A percentile compares a stretch with the other conserved stretches of the same genome.
phyloP scores from a whole-genome alignment of 768 basidiomycete genomes.

The Kwoniella newhampshirensis region DNA sequence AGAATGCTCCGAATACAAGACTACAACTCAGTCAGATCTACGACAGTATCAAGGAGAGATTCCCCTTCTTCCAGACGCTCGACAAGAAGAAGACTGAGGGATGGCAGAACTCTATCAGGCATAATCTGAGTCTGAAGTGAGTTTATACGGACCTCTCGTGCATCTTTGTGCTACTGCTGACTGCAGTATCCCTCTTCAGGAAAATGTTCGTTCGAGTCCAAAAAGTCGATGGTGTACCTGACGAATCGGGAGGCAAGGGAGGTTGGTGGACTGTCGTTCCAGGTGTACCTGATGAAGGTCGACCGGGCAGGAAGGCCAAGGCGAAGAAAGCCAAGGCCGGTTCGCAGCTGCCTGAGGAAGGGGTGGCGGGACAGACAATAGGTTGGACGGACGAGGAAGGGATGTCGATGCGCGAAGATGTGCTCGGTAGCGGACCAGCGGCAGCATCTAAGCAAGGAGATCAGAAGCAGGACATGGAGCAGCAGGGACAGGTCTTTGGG shows the following conservation, averaged over 20 bases:
- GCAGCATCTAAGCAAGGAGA: no score
- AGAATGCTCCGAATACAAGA: slow-evolving; percentile 31
- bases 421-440: no score
- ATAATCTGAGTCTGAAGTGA: slow-evolving; percentile 53
- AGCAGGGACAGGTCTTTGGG: no score
- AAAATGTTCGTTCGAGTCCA: slow-evolving; percentile 50
- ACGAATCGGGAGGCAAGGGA: slow-evolving; percentile 51
- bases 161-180: neutral
- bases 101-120: slow-evolving; percentile 54
- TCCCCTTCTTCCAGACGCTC: slow-evolving; percentile 46
- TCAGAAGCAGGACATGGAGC: no score
- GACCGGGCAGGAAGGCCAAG: slow-evolving; percentile 44
- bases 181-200: slow-evolving; percentile 20
- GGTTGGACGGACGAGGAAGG: neutral
- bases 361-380: neutral
- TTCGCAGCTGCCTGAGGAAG: neutral
- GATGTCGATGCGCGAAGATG: no score
- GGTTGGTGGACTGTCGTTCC: slow-evolving; percentile 52
- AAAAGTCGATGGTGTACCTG: slow-evolving; percentile 47
- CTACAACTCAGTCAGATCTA: slow-evolving; percentile 44
- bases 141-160: neutral
- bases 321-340: slow-evolving; percentile 25
- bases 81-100: slow-evolving; percentile 49
- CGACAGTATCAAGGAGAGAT: slow-evolving; percentile 38
- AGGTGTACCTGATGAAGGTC: slow-evolving; percentile 45